Percentiles rank a stretch among this genome's conserved stretches.
Conservation (phyloP, 225 moss, liverwort and hornwort species). For the Anthoceros angustus region DNA sequence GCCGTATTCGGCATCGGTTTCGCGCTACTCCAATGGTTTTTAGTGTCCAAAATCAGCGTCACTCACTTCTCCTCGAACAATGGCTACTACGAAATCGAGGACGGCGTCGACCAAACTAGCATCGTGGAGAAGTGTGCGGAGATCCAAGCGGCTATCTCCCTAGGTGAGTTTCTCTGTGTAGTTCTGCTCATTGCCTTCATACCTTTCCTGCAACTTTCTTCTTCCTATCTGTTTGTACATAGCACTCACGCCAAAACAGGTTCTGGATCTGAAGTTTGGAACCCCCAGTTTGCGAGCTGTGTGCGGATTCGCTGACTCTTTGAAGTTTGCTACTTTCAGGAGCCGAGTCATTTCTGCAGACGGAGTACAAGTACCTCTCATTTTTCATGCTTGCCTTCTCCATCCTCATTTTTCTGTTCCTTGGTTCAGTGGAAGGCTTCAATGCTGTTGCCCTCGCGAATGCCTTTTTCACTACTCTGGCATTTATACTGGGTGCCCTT, state of each 20-base stretch:
- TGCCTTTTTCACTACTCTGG: slow-evolving; percentile 58
- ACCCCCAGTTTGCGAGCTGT: neutral
- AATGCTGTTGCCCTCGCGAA: slow-evolving; percentile 36
- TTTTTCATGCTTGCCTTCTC: slow-evolving; percentile 80
- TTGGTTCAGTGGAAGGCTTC: slow-evolving; percentile 67
- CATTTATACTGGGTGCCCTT: slow-evolving; percentile 58
- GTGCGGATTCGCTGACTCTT: neutral
- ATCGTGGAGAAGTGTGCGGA: slow-evolving; percentile 45
- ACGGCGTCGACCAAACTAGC: slow-evolving; percentile 29
- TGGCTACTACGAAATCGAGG: slow-evolving; percentile 44
- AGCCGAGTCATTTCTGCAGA: slow-evolving; percentile 46
- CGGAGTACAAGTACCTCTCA: slow-evolving; percentile 56
- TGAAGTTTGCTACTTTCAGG: slow-evolving; percentile 17
- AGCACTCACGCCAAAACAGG: neutral
- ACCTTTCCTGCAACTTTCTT: neutral
- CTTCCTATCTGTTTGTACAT: neutral
- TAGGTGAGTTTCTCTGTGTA: slow-evolving; percentile 22
- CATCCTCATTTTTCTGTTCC: slow-evolving; percentile 67
- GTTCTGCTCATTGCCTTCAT: neutral
- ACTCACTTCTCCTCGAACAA: slow-evolving; percentile 22
- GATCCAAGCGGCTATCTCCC: slow-evolving; percentile 64
- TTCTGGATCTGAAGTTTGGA: neutral
- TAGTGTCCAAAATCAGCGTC: slow-evolving; percentile 55
- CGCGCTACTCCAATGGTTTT: slow-evolving; percentile 55
- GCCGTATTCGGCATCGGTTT: slow-evolving; percentile 59